Percentiles rank a stretch among this genome's conserved stretches.
phyloP scores from a whole-genome alignment of 2,329 filamentous ascomycete genomes.

The Ophiostoma sp. region DNA sequence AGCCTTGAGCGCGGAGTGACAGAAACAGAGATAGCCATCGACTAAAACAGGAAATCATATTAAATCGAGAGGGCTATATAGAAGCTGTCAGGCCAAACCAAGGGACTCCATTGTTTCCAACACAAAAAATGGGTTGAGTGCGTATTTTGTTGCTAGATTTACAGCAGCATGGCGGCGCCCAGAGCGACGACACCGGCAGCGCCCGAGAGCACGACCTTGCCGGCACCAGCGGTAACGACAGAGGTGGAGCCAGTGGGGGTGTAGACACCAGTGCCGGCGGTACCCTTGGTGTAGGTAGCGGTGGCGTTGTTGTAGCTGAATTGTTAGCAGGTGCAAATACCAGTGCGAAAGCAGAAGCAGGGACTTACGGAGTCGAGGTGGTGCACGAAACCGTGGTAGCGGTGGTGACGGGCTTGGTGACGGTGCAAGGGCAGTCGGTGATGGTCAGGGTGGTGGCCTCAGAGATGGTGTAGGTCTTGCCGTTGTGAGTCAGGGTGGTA shows the following conservation, averaged over 20 bases:
- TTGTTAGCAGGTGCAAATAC: slow-evolving; percentile 20
- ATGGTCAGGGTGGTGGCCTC: slow-evolving; percentile 59
- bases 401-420: slow-evolving; percentile 54
- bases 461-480: slow-evolving; percentile 64
- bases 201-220: slow-evolving; percentile 53
- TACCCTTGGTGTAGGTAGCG: slow-evolving; percentile 32
- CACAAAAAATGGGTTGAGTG: slow-evolving; percentile 17
- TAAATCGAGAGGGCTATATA: slow-evolving; percentile 25
- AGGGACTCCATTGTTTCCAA: slow-evolving; percentile 20
- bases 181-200: slow-evolving; percentile 56
- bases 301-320: slow-evolving; percentile 38
- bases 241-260: slow-evolving; percentile 37
- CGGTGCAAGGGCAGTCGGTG: slow-evolving; percentile 62
- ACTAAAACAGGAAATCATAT: slow-evolving; percentile 32
- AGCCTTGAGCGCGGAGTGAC: slow-evolving; percentile 4
- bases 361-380: slow-evolving; percentile 46
- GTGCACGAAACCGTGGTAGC: slow-evolving; percentile 49
- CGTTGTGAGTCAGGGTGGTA: slow-evolving; percentile 58
- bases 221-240: slow-evolving; percentile 50
- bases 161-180: slow-evolving; percentile 55
- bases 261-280: slow-evolving; percentile 36
- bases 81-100: slow-evolving; percentile 5
- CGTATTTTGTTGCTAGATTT: slow-evolving; percentile 37
- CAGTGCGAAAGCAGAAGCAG: background rate
- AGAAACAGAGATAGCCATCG: slow-evolving; percentile 6